phyloP scores from a whole-genome alignment of 495 filamentous ascomycete genomes.

The Lindgomyces ingoldianus region DNA sequence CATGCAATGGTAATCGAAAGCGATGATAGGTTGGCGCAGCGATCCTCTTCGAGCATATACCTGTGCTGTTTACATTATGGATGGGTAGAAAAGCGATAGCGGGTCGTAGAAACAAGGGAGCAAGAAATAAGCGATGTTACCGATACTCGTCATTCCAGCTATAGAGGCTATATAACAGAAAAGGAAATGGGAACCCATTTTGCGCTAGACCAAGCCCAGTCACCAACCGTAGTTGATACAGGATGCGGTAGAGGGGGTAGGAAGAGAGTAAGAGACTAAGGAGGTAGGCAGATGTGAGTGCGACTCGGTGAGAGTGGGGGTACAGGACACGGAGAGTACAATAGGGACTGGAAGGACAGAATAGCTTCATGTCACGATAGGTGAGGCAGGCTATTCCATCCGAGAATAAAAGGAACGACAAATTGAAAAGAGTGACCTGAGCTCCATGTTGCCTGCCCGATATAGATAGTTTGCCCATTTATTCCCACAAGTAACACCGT shows the following conservation, averaged over 20 bases:
- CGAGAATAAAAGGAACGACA: constrained; percentile 14
- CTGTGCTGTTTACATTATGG: too few relatives aligned
- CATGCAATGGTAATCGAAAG: too few relatives aligned
- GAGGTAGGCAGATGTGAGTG: not conserved
- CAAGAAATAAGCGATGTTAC: not conserved
- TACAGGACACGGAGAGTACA: constrained; percentile 3
- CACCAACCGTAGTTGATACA: not conserved
- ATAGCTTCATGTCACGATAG: not conserved
- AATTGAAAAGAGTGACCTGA: constrained; percentile 20
- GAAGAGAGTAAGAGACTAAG: not conserved
- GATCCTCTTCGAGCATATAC: too few relatives aligned
- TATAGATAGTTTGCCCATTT: constrained; percentile 5
- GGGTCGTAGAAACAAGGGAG: not conserved
- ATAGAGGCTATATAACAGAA: not conserved
- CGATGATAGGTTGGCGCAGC: too few relatives aligned
- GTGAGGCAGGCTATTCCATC: not conserved
- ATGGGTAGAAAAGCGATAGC: too few relatives aligned
- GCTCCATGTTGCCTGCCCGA: constrained; percentile 8
- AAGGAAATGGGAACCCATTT: not conserved
- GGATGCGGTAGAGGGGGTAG: not conserved
- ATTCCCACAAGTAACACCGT: constrained; percentile 11
- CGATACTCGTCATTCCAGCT: constrained; percentile 1
- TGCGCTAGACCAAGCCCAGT: not conserved
- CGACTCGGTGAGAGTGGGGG: not conserved
- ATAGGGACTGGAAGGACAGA: constrained; percentile 10